Evolutionary conservation across 352 stramenopile genomes (phyloP).

Genomic region (Phytophthora nicotianae): DNA sequence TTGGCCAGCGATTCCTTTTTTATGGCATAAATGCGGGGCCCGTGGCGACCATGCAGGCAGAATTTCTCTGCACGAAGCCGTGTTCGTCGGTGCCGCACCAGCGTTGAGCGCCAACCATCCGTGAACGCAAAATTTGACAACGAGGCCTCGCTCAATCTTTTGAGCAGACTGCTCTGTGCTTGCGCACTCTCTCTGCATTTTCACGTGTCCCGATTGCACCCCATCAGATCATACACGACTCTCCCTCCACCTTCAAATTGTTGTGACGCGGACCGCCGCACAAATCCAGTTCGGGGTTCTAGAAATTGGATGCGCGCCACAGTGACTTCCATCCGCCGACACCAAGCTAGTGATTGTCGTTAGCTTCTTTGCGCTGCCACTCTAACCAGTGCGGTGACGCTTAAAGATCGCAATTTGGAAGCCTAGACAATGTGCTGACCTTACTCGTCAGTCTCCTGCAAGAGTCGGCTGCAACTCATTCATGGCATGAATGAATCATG

Average conservation of each 20-base stretch:
- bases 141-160: constrained; percentile 19
- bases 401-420: background rate
- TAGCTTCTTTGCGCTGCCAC: background rate
- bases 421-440: background rate
- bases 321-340: too few relatives aligned
- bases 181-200: constrained; percentile 31
- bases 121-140: constrained; percentile 8
- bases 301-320: background rate
- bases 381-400: background rate
- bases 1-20: background rate
- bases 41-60: background rate
- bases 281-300: constrained; percentile 6
- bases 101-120: constrained; percentile 12
- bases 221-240: constrained; percentile 14
- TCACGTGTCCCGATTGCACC: constrained; percentile 16
- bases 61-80: constrained; percentile 27
- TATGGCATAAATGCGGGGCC: background rate
- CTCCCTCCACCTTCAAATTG: constrained; percentile 11
- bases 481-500: background rate
- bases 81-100: constrained; percentile 9
- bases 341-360: too few relatives aligned
- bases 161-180: constrained; percentile 12
- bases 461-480: background rate
- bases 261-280: constrained; percentile 17
- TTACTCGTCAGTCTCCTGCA: constrained; percentile 1